Base-by-base conservation (phyloP, 495 filamentous ascomycete genomes). In the Neurospora tetraspora region DNA sequence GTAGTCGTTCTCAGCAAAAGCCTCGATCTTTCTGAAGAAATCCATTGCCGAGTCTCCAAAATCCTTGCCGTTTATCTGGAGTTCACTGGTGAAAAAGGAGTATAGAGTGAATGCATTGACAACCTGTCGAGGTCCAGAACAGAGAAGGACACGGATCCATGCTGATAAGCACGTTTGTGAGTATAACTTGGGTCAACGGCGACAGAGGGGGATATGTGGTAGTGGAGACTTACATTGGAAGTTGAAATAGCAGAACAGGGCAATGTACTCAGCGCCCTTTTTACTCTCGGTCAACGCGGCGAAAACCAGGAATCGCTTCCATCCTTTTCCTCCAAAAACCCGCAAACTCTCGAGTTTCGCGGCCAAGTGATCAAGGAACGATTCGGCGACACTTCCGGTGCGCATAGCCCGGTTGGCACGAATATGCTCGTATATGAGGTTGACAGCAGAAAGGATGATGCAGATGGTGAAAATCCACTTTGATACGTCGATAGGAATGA, bases 401-500 rank as follows among this genome's bases (percentile, higher is more conserved):
- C 86, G 91, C 77, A 98, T 94, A 12, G 94, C 91, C 20, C 89
- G 88, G 39, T 91, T 83, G 34, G 96, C 94, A 38, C 90, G 88
- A 31, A 94, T 73, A 87, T 91, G 93, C 77, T 97, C 91, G 76
- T 89, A 92, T 37, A 81, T 85, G 34, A 95, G 85, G 69, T 98
- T 90, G 70, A 91, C 82, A 77, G 92, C 93, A 4, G 94, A 97
- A 39, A 94, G 81, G 72, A 97, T 89, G 76, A 99, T 99, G 77
- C 94, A 96, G 45, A 86, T 87, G 36, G 91, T 89, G 79, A 97
- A 99, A 76, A 99, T 92, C 92, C 94, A 96, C 83, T 93, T 94
- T 10, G 74, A 87, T 75, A 83, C 91, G 4, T 89, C 86, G 77
- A 97, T 91, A 11, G 85, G 83, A 79, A 92, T 83, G 14, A 85